Evolutionary conservation across 2,329 filamentous ascomycete species (phyloP).

Genomic region (Keithomyces neogunnii): DNA sequence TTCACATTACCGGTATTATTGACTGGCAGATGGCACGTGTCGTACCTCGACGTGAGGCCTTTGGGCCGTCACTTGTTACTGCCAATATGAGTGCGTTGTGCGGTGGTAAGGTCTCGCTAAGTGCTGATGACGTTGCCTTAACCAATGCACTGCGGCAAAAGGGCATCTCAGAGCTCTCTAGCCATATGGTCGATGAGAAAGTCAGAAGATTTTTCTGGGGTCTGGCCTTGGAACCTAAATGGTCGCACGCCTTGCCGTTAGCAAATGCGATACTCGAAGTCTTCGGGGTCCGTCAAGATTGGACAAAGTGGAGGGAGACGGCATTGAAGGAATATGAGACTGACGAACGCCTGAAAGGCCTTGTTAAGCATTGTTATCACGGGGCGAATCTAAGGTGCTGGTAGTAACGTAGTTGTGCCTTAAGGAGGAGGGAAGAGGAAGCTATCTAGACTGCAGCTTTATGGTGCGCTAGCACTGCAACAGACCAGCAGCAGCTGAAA

Average conservation of each 20-base stretch:
- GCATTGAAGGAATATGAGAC: constrained; percentile 7
- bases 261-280: constrained; percentile 12
- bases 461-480: no score
- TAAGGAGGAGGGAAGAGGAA: not conserved
- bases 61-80: constrained; percentile 10
- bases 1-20: constrained; percentile 29
- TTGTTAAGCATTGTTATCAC: not conserved
- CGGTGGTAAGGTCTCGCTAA: constrained; percentile 8
- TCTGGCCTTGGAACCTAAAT: constrained; percentile 11
- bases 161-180: not conserved
- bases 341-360: constrained; percentile 7
- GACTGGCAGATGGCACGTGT: constrained; percentile 15
- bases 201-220: constrained; percentile 15
- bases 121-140: constrained; percentile 9
- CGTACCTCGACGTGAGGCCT: constrained; percentile 12
- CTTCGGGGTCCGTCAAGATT: constrained; percentile 9
- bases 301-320: constrained; percentile 6
- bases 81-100: constrained; percentile 10
- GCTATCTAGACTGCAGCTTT: no score
- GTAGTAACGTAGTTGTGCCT: no score
- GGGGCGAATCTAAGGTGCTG: no score
- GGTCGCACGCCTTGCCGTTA: constrained; percentile 11
- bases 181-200: constrained; percentile 10
- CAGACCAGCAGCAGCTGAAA: no score
- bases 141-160: constrained; percentile 7